Percentiles rank a stretch among this genome's conserved stretches.
Conservation (phyloP, 73 alveolate species). For the Durusdinium trenchii region DNA sequence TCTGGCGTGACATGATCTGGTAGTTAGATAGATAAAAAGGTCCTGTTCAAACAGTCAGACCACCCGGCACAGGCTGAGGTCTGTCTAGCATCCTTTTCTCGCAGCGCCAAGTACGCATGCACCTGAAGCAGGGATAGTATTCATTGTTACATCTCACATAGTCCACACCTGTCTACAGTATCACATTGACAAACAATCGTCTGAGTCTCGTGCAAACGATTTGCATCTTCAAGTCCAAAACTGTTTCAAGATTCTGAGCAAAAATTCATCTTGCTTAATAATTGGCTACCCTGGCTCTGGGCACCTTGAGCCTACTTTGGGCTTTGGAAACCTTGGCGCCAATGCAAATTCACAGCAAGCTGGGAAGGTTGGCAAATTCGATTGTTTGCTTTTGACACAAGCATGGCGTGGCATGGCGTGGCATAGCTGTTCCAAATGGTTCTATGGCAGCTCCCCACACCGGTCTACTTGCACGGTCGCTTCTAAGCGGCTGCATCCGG, state of each 20-base stretch:
- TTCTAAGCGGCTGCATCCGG: neutral
- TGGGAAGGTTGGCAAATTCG: too few species aligned
- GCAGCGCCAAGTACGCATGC: slow-evolving; percentile 86
- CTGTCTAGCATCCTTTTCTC: neutral
- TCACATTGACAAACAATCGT: neutral
- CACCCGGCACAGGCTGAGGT: neutral
- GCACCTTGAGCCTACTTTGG: slow-evolving; percentile 68
- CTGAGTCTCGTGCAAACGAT: neutral
- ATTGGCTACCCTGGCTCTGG: neutral
- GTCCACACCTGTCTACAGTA: too few species aligned
- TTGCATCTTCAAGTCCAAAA: too few species aligned
- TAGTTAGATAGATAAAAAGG: neutral
- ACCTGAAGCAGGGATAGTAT: neutral
- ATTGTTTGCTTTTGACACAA: too few species aligned
- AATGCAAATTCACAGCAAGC: too few species aligned
- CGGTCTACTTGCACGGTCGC: neutral
- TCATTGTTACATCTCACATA: too few species aligned
- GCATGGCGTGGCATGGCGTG: too few species aligned
- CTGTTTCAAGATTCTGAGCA: neutral
- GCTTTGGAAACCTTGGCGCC: slow-evolving; percentile 35
- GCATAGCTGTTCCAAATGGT: too few species aligned
- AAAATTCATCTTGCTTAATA: neutral
- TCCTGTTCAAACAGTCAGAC: neutral
- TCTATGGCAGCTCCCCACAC: too few species aligned
- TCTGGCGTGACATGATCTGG: neutral